Conservation (phyloP, 257 asterid species). For the Solanum tacnaense region DNA sequence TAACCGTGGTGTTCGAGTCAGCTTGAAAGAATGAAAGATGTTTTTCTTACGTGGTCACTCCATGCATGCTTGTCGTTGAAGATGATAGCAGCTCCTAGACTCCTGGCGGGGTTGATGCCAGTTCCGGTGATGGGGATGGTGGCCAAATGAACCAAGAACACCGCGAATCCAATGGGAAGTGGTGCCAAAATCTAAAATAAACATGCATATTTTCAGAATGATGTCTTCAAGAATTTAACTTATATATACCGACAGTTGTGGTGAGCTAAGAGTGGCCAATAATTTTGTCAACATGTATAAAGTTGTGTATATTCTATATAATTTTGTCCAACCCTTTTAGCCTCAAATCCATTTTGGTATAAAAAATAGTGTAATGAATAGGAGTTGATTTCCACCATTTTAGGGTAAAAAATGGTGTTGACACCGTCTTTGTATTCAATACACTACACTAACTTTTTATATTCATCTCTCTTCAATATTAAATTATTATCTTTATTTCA, state of each 20-base stretch:
- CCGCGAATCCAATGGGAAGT: conserved; percentile 71
- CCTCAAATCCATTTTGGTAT: too few species aligned
- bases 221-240: not conserved
- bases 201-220: not conserved
- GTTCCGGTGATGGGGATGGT: conserved; percentile 83
- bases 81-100: conserved; percentile 69
- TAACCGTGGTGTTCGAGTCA: not conserved
- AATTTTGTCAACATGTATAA: not conserved
- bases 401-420: too few species aligned
- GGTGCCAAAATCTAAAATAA: conserved; percentile 61
- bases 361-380: too few species aligned
- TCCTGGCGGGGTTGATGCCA: conserved; percentile 74
- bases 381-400: too few species aligned
- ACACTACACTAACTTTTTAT: too few species aligned
- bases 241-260: fast-evolving
- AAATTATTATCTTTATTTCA: too few species aligned
- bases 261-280: not conserved
- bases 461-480: too few species aligned
- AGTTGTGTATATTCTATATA: not conserved
- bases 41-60: conserved; percentile 43
- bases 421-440: too few species aligned
- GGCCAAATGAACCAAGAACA: conserved; percentile 64
- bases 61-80: conserved; percentile 42
- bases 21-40: not conserved
- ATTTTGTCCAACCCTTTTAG: not conserved